Base-by-base conservation (phyloP, 2,329 filamentous ascomycete species). In the Ophiostoma sp. region DNA sequence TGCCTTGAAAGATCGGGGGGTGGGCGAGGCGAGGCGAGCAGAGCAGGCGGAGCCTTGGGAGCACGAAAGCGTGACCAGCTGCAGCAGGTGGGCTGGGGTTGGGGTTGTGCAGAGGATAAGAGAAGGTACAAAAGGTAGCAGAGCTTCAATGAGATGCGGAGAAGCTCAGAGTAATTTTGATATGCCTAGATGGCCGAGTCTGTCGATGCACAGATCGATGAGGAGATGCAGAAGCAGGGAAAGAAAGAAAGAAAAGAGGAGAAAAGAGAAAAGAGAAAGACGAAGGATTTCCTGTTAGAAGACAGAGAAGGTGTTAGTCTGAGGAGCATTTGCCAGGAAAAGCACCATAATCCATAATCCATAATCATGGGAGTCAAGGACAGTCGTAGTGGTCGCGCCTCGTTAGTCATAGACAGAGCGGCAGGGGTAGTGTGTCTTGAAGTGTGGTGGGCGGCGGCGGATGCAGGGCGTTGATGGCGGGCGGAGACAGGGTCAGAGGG, bases 51-150 rank as follows among this genome's bases (percentile, higher is more conserved):
- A 36, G 57, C 57, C 31, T 50, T 39, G 39, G 42, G 28, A 22
- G 36, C 72, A 70, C 57, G 36, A 63, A 33, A 71, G 69, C 69
- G 50, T 71, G 69, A 63, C 69, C 69, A 45, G 39, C 55, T 48
- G 57, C 31, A 36, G 39, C 31, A 50, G 39, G 69, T 2, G 22
- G 22, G 52, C 15, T 57, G 36, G 31, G 25, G 52, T 15, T 19
- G 52, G 28, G 50, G 55, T 22, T 28, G 25, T 63, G 28, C 55
- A 71, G 52, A 71, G 42, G 55, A 25, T 36, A 45, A 12, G 28
- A 61, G 25, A 28, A 12, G 6, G 33, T 1, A 22, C 28, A 17
- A 15, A 28, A 55, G 31, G 45, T 8, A 52, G 19, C n/a, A 3
- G 64, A 50, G 64, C 39, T 45, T 19, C 33, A 19, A 42, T 2